Evolutionary conservation across 306 rosid genomes (phyloP), one percentile per base, ranked within the genome.

Genomic region (Rosa rugosa): DNA sequence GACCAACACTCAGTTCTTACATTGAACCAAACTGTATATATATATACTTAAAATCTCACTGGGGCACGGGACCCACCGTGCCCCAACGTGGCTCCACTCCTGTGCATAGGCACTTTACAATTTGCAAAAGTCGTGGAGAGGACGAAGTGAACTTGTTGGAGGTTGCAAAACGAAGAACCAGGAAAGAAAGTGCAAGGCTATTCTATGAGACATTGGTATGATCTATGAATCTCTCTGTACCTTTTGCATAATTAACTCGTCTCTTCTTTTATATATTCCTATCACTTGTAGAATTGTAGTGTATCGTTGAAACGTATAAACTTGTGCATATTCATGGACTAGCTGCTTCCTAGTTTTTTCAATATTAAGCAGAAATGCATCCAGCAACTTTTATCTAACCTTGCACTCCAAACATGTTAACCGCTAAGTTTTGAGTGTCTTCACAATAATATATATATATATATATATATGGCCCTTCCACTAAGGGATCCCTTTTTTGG

Each of bases 121-220:
- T 72, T 46, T 54, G 38, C 75, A 77, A 73, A 69, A 68, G 81
- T 50, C 82, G 73, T 25, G 27, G 27, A 25, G 27, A 25, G 27
- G 27, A 25, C 17, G 82, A 81, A 72, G 82, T 90, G 83, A 90
- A 88, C 71, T 78, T 93, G 75, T 84, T 85, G 3, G 87, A 76
- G 70, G 81, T 87, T 79, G 59, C 84, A 18, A 46, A 72, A 46
- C 80, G 88, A 72, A 73, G 66, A 75, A 70, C 79, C 23, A 77
- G 79, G 82, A 95, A 89, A 88, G 92, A 91, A 82, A 77, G 87
- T 72, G 94, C 97, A 44, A 82, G 86, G 80, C 80, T 92, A 54
- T 95, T 95, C 77, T 89, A 90, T 70, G 99, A 95, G 89, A 50
- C 90, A 62, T 86, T 95, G 97, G 99, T 95, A 91, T 23, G 87